Base-by-base conservation (phyloP, 352 stramenopile species). In the Peronosclerospora sorghi region DNA sequence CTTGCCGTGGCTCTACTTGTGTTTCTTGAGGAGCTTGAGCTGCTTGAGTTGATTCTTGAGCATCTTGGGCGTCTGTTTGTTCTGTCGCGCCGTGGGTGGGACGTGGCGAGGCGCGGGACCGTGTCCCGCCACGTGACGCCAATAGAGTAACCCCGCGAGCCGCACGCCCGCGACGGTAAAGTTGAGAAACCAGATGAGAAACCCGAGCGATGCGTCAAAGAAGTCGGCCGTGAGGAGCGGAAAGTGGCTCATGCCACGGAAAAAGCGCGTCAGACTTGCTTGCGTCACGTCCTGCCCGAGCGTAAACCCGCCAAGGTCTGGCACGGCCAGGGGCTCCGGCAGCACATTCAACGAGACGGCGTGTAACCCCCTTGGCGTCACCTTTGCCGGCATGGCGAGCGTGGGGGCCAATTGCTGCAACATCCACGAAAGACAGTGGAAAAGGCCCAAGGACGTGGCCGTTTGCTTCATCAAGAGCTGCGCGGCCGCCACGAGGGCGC, bases 11-110 rank as follows among this genome's bases (percentile, higher is more conserved):
- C 36, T 57, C 41, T 65, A 65, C 43, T 67, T 63, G 48, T 53
- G 59, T 43, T 82, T 74, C 58, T 82, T 81, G 47, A 76, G 67
- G 29, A 82, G 38, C 57, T 81, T 86, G 27, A 86, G 45, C 32
- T 48, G 53, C 56, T 84, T 86, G 35, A 85, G 57, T 42, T 81
- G 69, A 46, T 85, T 85, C 62, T 82, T 85, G 27, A 82, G 56
- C 39, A 53, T 54, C 54, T 85, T 85, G 20, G 72, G 68, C 8
- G 69, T 83, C 54, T 79, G 60, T 19, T 70, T 72, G 48, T 82
- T 86, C 54, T 63, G 53, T 21, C 65, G 59, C 27, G 62, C 45
- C 5, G 28, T 28, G 1, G 42, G 29, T 32, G 51, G 50, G n/a
- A n/a, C n/a, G 15, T 64, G 29, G 19, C 53, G 13, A 26, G 62